Evolutionary conservation across 2,329 filamentous ascomycete genomes (phyloP).

Genomic region (Colletotrichum paranaense): DNA sequence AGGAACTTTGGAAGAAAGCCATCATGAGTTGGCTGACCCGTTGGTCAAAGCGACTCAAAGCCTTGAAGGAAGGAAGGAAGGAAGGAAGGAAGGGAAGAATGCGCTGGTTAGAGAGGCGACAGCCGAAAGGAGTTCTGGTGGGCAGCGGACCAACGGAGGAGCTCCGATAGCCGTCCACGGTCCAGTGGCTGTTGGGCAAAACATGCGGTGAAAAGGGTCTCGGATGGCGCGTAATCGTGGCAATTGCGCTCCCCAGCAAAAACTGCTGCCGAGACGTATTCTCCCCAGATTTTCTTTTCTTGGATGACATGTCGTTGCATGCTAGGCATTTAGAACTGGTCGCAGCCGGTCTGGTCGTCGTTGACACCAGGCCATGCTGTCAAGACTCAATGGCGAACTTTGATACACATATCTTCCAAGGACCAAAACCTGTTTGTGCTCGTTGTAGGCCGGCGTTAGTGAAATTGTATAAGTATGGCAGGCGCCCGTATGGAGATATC

Average conservation of each 20-base stretch:
- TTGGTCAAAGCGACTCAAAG: not conserved
- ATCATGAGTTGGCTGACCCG: not conserved
- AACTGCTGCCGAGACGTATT: not conserved
- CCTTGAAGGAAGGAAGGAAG: not conserved
- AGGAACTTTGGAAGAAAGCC: slow-evolving; percentile 3
- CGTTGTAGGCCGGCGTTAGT: too few species aligned
- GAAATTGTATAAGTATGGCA: not conserved
- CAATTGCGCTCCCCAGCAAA: not conserved
- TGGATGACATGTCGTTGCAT: not conserved
- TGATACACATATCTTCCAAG: not conserved
- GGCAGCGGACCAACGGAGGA: slow-evolving; percentile 1
- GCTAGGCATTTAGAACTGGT: not conserved
- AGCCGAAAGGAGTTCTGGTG: not conserved
- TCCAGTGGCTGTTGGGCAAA: not conserved
- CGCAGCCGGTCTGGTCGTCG: not conserved
- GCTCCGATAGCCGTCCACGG: not conserved
- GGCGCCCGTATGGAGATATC: not conserved
- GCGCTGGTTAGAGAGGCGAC: not conserved
- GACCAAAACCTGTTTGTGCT: not conserved
- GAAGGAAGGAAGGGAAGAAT: not conserved
- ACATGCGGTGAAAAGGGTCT: not conserved
- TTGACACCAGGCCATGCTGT: not conserved
- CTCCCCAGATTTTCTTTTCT: not conserved
- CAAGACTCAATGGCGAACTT: not conserved
- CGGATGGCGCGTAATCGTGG: not conserved